Base-by-base conservation (phyloP, 495 filamentous ascomycete species). In the Xylona heveae region DNA sequence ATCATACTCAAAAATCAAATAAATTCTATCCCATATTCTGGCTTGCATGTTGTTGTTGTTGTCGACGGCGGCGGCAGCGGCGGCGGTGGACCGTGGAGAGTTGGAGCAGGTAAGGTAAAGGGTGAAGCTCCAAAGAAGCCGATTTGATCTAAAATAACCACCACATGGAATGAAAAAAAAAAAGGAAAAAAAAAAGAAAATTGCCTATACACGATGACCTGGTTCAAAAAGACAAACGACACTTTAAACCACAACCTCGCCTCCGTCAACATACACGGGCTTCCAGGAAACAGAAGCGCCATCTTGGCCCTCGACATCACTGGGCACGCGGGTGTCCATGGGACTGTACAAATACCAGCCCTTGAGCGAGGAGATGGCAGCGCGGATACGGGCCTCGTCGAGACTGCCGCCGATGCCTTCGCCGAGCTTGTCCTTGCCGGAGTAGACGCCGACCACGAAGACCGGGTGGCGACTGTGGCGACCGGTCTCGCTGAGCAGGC, bases 331-430 rank as follows among this genome's bases (percentile, higher is more conserved):
- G 9, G 71, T 67, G 31, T 69, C 54, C 27, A 68, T 36, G 7
- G 88, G 88, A 49, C 68, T 78, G 53, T 97, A 97, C 35, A 95
- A 59, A 53, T 95, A 97, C 90, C 90, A 97, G 12, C 67, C 61
- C 60, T 91, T 91, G 42, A 97, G 57, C 12, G 85, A 70, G 31
- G 74, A 68, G 28, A 85, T 77, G 24, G 81, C 66, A 9, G 88
- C 88, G 45, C 78, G 62, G 27, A 62, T 59, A 40, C 78, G 69
- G 33, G 78, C 85, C 50, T 79, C 68, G 35, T 78, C 53, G 36
- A 95, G 57, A 53, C 63, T 78, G 30, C 66, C 51, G 22, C 74
- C 88, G 36, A 68, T 57, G 19, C 70, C 90, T 53, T 95, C 85
- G 33, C 88, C 84, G 29, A 97, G 58, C 63, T 80, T 77, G 45